Evolutionary conservation across 805 yeast genomes (phyloP).

Genomic region (Diddensiella transvaalensis): DNA sequence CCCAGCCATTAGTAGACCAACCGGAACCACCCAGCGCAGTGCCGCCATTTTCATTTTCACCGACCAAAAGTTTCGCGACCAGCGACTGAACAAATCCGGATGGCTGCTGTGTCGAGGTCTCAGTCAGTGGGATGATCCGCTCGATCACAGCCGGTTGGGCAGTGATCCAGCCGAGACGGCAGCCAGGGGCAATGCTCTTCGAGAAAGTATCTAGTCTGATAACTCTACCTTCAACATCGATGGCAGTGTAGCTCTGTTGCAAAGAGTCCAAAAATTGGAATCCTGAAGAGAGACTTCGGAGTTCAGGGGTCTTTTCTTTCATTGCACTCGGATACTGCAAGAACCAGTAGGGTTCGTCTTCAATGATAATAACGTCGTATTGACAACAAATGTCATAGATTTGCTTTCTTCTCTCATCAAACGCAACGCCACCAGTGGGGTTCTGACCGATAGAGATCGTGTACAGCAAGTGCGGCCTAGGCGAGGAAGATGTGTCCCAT

Average conservation of each 20-base stretch:
- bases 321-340: slow-evolving; percentile 69
- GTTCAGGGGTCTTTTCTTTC: neutral
- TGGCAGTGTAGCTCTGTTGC: slow-evolving; percentile 70
- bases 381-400: slow-evolving; percentile 75
- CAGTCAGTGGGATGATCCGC: slow-evolving; percentile 66
- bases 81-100: slow-evolving; percentile 77
- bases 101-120: slow-evolving; percentile 77
- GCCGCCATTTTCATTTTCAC: slow-evolving; percentile 79
- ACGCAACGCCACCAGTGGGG: slow-evolving; percentile 89
- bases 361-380: slow-evolving; percentile 81
- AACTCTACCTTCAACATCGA: slow-evolving; percentile 88
- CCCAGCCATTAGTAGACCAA: slow-evolving; percentile 38
- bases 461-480: slow-evolving; percentile 76
- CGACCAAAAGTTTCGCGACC: slow-evolving; percentile 62
- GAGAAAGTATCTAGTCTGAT: slow-evolving; percentile 86
- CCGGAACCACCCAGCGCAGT: neutral
- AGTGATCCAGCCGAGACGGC: slow-evolving; percentile 84
- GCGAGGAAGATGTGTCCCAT: slow-evolving; percentile 57
- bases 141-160: slow-evolving; percentile 67
- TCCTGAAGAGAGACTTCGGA: slow-evolving; percentile 6
- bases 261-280: slow-evolving; percentile 60
- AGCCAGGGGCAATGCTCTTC: slow-evolving; percentile 90
- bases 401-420: slow-evolving; percentile 67
- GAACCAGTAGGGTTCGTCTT: slow-evolving; percentile 97
- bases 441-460: slow-evolving; percentile 95